A percentile compares a stretch with the other conserved stretches of the same genome.
These are phyloP conservation scores for Candida yuanshanica DNA, from an alignment of 805 yeast species.

Conservation along the genomic window DNA sequence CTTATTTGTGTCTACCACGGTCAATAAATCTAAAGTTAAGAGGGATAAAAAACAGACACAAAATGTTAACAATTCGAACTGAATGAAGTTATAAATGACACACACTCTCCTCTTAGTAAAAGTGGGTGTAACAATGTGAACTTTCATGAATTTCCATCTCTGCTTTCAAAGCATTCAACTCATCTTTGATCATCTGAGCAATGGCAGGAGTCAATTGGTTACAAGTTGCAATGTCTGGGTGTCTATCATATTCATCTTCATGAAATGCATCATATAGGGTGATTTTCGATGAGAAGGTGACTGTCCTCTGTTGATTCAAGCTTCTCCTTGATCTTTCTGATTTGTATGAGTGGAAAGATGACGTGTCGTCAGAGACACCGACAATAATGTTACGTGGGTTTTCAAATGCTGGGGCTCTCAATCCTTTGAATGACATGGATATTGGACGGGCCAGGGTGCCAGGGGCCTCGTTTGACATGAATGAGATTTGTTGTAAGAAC, in stretches of 20 bases:
- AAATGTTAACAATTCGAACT: not conserved
- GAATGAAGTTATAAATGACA: not conserved
- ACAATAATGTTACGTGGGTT: constrained; percentile 23
- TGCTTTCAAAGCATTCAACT: constrained; percentile 70
- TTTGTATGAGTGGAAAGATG: constrained; percentile 35
- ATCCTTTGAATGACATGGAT: constrained; percentile 54
- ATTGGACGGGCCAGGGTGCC: constrained; percentile 26
- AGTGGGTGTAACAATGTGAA: constrained; percentile 80
- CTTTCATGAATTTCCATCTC: constrained; percentile 80
- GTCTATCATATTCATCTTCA: constrained; percentile 83
- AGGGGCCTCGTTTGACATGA: constrained; percentile 5
- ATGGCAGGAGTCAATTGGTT: constrained; percentile 81
- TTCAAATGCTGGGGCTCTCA: constrained; percentile 53
- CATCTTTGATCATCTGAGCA: constrained; percentile 83
- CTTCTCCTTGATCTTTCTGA: constrained; percentile 7
- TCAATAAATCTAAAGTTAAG: no score
- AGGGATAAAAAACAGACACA: not conserved
- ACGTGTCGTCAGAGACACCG: constrained; percentile 23
- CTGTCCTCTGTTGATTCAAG: constrained; percentile 21
- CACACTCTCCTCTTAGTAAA: constrained; percentile 39
- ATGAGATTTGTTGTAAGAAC: constrained; percentile 17
- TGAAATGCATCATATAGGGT: constrained; percentile 81
- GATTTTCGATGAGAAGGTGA: constrained; percentile 74
- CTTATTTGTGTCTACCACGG: no score
- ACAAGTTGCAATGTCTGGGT: constrained; percentile 89